Percentiles rank a stretch among this genome's conserved stretches.
These are phyloP conservation scores for Crithidia bombi DNA, from an alignment of 208 protist genomes.

Conservation along the genomic window DNA sequence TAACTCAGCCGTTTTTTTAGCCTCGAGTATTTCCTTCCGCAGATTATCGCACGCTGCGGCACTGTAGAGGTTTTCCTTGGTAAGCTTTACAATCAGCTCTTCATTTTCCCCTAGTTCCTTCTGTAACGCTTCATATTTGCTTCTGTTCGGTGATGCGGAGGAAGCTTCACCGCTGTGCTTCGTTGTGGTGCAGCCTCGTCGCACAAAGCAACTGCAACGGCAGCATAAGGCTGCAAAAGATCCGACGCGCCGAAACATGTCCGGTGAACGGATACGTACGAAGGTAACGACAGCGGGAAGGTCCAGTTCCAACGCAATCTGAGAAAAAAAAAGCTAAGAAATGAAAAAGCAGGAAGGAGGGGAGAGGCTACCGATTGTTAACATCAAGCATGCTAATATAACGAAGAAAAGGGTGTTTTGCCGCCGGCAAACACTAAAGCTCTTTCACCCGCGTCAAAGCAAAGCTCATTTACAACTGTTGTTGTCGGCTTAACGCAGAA, in stretches of 20 bases:
- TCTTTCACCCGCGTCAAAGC: no score
- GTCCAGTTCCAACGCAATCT: neutral
- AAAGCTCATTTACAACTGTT: no score
- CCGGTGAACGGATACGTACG: neutral
- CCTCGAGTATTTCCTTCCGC: slow-evolving; percentile 39
- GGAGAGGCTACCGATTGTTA: neutral
- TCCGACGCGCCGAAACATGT: slow-evolving; percentile 16
- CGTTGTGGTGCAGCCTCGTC: slow-evolving; percentile 12
- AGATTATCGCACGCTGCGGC: slow-evolving; percentile 66
- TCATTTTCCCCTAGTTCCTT: slow-evolving; percentile 28
- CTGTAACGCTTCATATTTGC: slow-evolving; percentile 28
- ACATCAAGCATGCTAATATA: no score
- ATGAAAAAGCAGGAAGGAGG: neutral
- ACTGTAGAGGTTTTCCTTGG: slow-evolving; percentile 53
- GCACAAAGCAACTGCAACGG: neutral
- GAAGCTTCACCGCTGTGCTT: neutral
- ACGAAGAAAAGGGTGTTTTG: no score
- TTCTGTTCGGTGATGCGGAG: slow-evolving; percentile 6
- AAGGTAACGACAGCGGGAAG: neutral
- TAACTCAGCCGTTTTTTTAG: slow-evolving; percentile 38
- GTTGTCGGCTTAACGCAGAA: no score
- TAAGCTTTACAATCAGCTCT: slow-evolving; percentile 37
- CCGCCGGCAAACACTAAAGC: no score
- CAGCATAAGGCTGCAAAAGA: neutral
- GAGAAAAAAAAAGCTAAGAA: neutral